phyloP scores from a whole-genome alignment of 352 stramenopile genomes.

The Phytophthora crassamura region DNA sequence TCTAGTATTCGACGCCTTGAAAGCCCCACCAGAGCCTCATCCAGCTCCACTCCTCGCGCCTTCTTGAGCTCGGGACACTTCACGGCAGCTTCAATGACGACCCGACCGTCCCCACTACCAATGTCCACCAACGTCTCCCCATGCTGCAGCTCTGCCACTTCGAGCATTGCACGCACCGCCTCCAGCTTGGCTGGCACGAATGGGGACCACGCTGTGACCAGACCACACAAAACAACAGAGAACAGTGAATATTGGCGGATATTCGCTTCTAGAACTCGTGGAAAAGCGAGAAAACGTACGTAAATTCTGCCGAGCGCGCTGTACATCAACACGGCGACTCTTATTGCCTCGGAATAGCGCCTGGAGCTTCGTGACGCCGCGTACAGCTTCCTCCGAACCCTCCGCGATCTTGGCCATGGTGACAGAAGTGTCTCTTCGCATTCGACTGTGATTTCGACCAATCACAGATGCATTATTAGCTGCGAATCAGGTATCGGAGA shows the following conservation, averaged over 20 bases:
- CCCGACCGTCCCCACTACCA: constrained; percentile 68
- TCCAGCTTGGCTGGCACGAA: constrained; percentile 71
- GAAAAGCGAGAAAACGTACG: constrained; percentile 36
- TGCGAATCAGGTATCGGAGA: constrained; percentile 1
- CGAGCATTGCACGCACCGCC: constrained; percentile 60
- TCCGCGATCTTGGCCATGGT: constrained; percentile 11
- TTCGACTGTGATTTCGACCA: constrained; percentile 6
- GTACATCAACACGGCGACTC: constrained; percentile 59
- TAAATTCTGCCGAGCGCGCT: constrained; percentile 56
- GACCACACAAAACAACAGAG: constrained; percentile 2
- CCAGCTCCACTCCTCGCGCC: constrained; percentile 63
- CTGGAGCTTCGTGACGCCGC: constrained; percentile 52
- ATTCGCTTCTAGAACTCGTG: not conserved
- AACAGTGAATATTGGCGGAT: not conserved
- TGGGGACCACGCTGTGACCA: constrained; percentile 62
- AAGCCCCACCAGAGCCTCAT: constrained; percentile 54
- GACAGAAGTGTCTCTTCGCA: not conserved
- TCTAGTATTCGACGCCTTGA: constrained; percentile 42
- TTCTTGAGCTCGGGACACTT: constrained; percentile 26
- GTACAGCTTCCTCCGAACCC: not conserved
- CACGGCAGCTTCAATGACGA: constrained; percentile 52
- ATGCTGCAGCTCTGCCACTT: constrained; percentile 42
- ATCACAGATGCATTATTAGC: not conserved
- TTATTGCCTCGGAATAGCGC: constrained; percentile 62
- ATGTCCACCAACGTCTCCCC: constrained; percentile 67